Percentiles rank a stretch among this genome's conserved stretches.
phyloP scores from a whole-genome alignment of 495 filamentous ascomycete genomes.

The Aspergillus sparsus region DNA sequence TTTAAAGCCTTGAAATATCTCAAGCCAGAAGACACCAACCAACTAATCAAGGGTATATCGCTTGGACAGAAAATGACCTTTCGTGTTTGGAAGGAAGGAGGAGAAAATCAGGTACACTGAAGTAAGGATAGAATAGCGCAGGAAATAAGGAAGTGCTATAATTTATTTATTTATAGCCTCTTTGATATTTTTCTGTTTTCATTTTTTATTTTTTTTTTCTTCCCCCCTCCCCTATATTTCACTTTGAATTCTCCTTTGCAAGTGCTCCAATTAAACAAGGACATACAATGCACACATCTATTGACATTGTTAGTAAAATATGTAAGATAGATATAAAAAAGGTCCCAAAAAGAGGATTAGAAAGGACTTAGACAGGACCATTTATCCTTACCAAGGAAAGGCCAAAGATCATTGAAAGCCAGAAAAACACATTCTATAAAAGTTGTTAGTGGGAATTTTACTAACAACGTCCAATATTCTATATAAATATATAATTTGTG shows the following conservation, averaged over 20 bases:
- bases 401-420: constrained; percentile 92
- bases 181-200: neutral
- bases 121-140: neutral
- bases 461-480: too few species aligned
- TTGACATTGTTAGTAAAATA: neutral
- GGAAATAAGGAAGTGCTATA: neutral
- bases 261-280: constrained; percentile 11
- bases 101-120: neutral
- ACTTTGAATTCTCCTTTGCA: neutral
- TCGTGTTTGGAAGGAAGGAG: neutral
- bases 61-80: neutral
- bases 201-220: too few species aligned
- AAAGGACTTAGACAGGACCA: neutral
- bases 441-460: neutral
- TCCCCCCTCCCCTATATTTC: too few species aligned
- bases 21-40: too few species aligned
- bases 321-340: neutral
- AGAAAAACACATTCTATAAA: constrained; percentile 79
- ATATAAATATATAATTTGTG: too few species aligned
- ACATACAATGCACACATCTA: constrained; percentile 28
- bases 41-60: neutral
- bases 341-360: too few species aligned
- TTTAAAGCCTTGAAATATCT: too few species aligned
- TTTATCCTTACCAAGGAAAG: constrained; percentile 70
- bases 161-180: neutral